Percentiles rank a stretch among this genome's conserved stretches.
These are phyloP conservation scores for Tuber brumale DNA, from an alignment of 495 filamentous ascomycete genomes.

Conservation along the genomic window DNA sequence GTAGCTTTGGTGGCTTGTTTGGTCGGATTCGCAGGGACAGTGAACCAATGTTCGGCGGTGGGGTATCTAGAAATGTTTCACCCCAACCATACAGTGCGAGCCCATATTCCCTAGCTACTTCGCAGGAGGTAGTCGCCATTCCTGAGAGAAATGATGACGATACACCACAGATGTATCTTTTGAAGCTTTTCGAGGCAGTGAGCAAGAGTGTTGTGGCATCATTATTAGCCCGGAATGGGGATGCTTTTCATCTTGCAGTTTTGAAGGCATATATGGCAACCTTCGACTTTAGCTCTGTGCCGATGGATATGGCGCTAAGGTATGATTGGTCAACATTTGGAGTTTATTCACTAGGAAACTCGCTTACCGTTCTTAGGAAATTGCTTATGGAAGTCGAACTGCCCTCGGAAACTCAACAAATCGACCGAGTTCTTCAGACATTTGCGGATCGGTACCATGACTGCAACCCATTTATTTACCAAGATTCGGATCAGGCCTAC, in stretches of 20 bases:
- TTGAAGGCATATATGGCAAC: conserved; percentile 89
- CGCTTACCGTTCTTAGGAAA: conserved; percentile 51
- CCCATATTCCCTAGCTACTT: conserved; percentile 43
- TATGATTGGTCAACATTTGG: conserved; percentile 9
- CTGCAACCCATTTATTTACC: conserved; percentile 95
- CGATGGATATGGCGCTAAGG: conserved; percentile 89
- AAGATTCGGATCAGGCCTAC: conserved; percentile 86
- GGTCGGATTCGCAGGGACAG: conserved; percentile 45
- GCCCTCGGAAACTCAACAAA: conserved; percentile 96
- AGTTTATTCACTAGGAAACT: neutral
- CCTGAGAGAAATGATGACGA: conserved; percentile 82
- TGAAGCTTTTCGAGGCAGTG: conserved; percentile 69
- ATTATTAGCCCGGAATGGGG: conserved; percentile 71
- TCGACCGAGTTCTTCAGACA: conserved; percentile 85
- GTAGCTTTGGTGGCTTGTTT: conserved; percentile 84
- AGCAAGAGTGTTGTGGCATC: conserved; percentile 73
- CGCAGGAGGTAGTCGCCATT: conserved; percentile 50
- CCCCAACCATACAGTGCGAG: conserved; percentile 36
- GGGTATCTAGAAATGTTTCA: conserved; percentile 29
- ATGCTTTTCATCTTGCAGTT: conserved; percentile 74
- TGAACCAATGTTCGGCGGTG: conserved; percentile 32
- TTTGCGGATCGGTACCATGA: conserved; percentile 97
- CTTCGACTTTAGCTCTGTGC: conserved; percentile 90
- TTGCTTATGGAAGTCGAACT: conserved; percentile 94
- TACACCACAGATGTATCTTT: conserved; percentile 80